Evolutionary conservation across 1,139 yeast species (phyloP), one percentile per base, ranked within the genome.

Genomic region (Schwanniomyces etchellsii): DNA sequence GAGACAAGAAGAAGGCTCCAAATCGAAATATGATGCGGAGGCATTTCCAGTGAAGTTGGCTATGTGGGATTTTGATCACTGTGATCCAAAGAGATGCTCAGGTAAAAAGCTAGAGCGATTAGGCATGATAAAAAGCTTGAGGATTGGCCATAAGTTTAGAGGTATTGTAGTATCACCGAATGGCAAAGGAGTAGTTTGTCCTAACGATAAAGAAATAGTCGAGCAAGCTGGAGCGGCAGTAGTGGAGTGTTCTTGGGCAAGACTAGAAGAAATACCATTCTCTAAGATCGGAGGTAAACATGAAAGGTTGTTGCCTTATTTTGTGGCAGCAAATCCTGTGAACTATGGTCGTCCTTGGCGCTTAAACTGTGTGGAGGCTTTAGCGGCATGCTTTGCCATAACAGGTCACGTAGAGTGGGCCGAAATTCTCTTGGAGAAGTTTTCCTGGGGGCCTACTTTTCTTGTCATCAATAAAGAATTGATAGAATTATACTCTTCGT

Each of bases 181-280:
- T 50, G 98, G 97, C 9, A 81, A 79, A 47, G 72, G 77, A 3
- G 93, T 88, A 2, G 96, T 91, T 2, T 86, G 96, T 54, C 98
- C 98, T 0, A 68, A 84, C 42, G 99, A 91, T 54, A 50, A 60
- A 25, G 85, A 76, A 33, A 67, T 85, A 13, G 38, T 89, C 0
- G 95, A 83, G 46, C 66, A 68, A 26, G 57, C 66, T 31, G 99
- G 99, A 20, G 93, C 89, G 9, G 96, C 98, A 0, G 98, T 91
- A 5, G 98, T 91, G 2, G 99, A 91, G 52, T 91, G 97, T 57
- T 88, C 96, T 2, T 91, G 99, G 99, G 98, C 98, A 0, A 64
- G 97, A 38, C 55, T 93, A 14, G 95, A 88, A 34, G 98, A 91
- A 52, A 78, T 91, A n/a, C 98, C 98, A 2, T 91, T 91, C 55